Evolutionary conservation across 805 yeast species (phyloP), one percentile per base, ranked within the genome.

Genomic region (Debaryomyces prosopidis): DNA sequence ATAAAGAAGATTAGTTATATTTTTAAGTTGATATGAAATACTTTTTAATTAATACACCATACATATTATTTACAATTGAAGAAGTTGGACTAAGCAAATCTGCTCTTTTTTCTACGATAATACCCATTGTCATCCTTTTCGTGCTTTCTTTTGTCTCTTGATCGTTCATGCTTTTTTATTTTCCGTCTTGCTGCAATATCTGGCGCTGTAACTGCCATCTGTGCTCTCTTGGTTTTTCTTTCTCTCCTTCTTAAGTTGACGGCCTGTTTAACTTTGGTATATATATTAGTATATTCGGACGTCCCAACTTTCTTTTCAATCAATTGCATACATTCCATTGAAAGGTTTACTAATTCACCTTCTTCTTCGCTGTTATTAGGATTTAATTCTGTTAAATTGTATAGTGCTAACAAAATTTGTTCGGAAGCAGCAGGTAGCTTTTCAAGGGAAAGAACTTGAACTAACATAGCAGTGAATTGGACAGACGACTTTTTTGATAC

Each of bases 151-250:
- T 85, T 87, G 50, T 87, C 94, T 62, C 91, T 81, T 23, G 80
- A 77, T 55, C 84, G 79, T 32, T 76, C 81, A 68, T 91, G 95
- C 63, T 87, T 88, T 66, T 75, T 84, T 57, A 88, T 59, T 68
- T 86, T 88, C 63, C 87, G 80, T 52, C 77, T 79, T 1, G 96
- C 94, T n/a, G 89, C 84, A 35, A 79, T 66, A 12, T 86, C 96
- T 0, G 98, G 98, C 3, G 85, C 87, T 16, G 76, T 78, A 9
- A 91, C 74, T 2, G 89, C 86, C 60, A 89, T 68, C 47, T 86
- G 84, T 0, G 96, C 86, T 46, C 90, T 76, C 59, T 84, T 85
- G 0, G 87, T 78, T 59, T 76, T 82, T 65, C 97, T 81, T 40
- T 89, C 95, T 47, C 77, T 77, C 57, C 97, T 79, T 63, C 89